These are phyloP conservation scores for Phoma sp. DNA, from an alignment of 2,329 filamentous ascomycete species.

Conservation along the genomic window DNA sequence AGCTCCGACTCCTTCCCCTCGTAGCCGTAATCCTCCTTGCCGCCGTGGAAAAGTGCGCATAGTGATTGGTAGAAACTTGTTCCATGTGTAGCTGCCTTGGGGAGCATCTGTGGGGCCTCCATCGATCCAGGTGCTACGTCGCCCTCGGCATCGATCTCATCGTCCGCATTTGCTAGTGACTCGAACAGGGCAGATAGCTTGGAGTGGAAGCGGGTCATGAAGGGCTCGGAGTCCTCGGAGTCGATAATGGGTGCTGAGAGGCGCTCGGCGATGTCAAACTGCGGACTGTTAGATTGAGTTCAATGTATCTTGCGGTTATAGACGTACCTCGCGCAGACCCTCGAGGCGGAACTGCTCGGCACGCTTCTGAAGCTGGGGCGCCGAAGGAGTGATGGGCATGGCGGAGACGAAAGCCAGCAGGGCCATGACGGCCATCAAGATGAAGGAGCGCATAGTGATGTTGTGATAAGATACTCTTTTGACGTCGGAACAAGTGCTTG, in stretches of 20 bases:
- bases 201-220: constrained; percentile 30
- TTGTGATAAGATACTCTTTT: neutral
- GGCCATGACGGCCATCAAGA: constrained; percentile 36
- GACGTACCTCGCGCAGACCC: constrained; percentile 45
- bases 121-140: constrained; percentile 47
- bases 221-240: constrained; percentile 21
- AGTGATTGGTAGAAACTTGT: constrained; percentile 31
- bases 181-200: constrained; percentile 34
- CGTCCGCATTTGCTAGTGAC: constrained; percentile 15
- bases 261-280: constrained; percentile 46
- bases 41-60: constrained; percentile 31
- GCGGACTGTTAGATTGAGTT: constrained; percentile 14
- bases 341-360: constrained; percentile 44
- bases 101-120: constrained; percentile 44
- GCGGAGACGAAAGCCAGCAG: constrained; percentile 34
- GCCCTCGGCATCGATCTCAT: constrained; percentile 40
- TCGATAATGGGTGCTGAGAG: constrained; percentile 32
- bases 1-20: constrained; percentile 46
- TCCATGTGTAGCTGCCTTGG: constrained; percentile 27
- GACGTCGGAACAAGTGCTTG: neutral
- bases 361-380: constrained; percentile 40
- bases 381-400: constrained; percentile 46
- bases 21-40: constrained; percentile 38
- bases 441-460: constrained; percentile 36
- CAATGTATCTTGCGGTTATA: neutral